Conservation (phyloP, 2,329 filamentous ascomycete genomes). For the Chrysosporium queenslandicum region DNA sequence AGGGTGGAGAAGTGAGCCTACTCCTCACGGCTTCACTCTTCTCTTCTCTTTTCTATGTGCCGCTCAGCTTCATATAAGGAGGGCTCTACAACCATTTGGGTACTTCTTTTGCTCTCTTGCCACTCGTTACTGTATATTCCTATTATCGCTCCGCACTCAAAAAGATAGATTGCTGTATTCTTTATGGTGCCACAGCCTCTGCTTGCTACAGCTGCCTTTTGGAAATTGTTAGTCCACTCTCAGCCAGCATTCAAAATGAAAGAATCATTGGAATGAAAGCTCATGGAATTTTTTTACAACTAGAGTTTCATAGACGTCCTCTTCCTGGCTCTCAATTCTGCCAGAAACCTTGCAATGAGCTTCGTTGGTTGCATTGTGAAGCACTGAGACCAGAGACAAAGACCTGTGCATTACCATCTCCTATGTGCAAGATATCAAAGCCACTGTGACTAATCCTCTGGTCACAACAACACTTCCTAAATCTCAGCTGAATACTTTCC, state of each 20-base stretch:
- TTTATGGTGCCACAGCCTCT: not conserved
- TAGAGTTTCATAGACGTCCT: not conserved
- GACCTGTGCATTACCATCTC: not conserved
- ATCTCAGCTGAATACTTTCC: not conserved
- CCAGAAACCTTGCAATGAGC: not conserved
- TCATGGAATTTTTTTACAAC: not conserved
- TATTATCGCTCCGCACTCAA: not conserved
- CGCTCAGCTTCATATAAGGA: not conserved
- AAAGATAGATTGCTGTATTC: not conserved
- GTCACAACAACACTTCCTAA: not conserved
- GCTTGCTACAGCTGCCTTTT: not conserved
- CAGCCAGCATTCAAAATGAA: not conserved
- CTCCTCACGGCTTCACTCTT: not conserved
- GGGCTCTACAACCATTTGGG: not conserved
- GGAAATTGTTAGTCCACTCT: constrained; percentile 4
- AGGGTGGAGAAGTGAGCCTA: not conserved
- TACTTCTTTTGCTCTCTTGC: not conserved
- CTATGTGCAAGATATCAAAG: not conserved
- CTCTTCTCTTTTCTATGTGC: not conserved
- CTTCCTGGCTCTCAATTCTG: not conserved
- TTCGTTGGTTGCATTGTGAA: not conserved
- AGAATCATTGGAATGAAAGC: not conserved
- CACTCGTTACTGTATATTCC: constrained; percentile 10
- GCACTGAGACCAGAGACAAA: not conserved
- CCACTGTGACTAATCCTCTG: not conserved